Conservation (phyloP, 176 grass and related monocot species). For the Puccinellia tenuiflora region DNA sequence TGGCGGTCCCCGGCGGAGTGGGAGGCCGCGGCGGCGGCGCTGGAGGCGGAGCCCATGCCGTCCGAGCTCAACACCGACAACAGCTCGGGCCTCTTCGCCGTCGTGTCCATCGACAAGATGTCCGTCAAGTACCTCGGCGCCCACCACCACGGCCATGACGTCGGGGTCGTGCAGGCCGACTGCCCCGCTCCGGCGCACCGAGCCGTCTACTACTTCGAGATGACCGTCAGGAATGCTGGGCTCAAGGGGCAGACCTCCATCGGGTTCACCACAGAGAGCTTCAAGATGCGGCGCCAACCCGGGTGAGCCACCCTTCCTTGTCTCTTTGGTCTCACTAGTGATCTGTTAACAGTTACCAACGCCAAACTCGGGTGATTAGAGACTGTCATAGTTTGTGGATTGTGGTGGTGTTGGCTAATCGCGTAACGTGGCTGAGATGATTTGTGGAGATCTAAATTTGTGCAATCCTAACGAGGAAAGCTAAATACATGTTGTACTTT, state of each 20-base stretch:
- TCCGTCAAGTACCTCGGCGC: slow-evolving; percentile 58
- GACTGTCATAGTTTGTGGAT: neutral
- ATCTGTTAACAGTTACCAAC: neutral
- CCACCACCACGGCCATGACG: slow-evolving; percentile 73
- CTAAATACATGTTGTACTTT: neutral
- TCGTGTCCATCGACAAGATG: slow-evolving; percentile 84
- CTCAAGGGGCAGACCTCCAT: slow-evolving; percentile 65
- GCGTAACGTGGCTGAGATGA: neutral
- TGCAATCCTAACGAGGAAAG: neutral
- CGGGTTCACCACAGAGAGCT: slow-evolving; percentile 69
- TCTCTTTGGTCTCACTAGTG: neutral
- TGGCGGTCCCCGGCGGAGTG: slow-evolving; percentile 69
- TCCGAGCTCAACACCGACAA: slow-evolving; percentile 92
- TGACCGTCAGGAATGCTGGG: slow-evolving; percentile 73
- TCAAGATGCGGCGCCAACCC: slow-evolving; percentile 88
- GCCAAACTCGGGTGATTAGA: neutral
- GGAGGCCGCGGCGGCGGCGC: slow-evolving; percentile 36
- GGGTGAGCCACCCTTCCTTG: slow-evolving; percentile 39
- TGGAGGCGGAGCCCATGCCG: slow-evolving; percentile 67
- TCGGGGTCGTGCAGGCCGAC: slow-evolving; percentile 89
- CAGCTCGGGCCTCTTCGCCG: slow-evolving; percentile 85
- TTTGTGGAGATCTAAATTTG: neutral
- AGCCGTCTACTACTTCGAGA: slow-evolving; percentile 83
- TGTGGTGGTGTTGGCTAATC: neutral
- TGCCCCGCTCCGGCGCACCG: slow-evolving; percentile 62